phyloP scores from a whole-genome alignment of 2,329 filamentous ascomycete genomes.

The Tricladium varicosporioides region DNA sequence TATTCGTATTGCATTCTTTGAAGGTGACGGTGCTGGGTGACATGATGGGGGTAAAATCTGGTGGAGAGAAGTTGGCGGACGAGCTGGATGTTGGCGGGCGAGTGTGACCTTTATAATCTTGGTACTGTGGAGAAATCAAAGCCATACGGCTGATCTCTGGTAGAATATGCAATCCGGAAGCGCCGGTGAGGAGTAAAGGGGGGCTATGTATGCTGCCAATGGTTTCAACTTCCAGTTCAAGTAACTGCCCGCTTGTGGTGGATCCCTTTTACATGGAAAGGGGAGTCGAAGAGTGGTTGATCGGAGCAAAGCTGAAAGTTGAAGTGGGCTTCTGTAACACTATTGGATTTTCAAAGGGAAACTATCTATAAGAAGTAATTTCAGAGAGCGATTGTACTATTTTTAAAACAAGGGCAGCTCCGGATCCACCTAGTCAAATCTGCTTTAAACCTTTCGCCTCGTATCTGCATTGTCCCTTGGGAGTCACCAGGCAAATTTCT shows the following conservation, averaged over 20 bases:
- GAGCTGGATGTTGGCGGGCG: not conserved
- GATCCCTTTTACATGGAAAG: not conserved
- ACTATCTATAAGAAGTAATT: not conserved
- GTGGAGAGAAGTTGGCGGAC: not conserved
- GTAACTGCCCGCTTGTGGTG: not conserved
- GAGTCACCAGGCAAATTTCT: too few species aligned
- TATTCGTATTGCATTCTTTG: not conserved
- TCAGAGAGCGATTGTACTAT: not conserved
- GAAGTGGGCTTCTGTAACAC: not conserved
- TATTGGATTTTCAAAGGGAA: not conserved
- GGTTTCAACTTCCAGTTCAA: not conserved
- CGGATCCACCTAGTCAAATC: too few species aligned
- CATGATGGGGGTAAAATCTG: not conserved
- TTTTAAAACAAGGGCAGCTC: too few species aligned
- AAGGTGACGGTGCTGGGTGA: not conserved
- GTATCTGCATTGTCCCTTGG: too few species aligned
- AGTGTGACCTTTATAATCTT: slow-evolving; percentile 1
- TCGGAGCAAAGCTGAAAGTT: not conserved
- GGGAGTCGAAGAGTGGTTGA: not conserved
- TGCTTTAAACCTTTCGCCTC: too few species aligned
- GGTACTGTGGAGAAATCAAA: not conserved
- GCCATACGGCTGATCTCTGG: not conserved
- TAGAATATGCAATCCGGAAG: not conserved
- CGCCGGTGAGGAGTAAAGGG: not conserved
- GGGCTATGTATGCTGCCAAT: not conserved